These are phyloP conservation scores for Ophiostoma tasmaniense DNA, from an alignment of 2,329 filamentous ascomycete genomes.

Conservation along the genomic window DNA sequence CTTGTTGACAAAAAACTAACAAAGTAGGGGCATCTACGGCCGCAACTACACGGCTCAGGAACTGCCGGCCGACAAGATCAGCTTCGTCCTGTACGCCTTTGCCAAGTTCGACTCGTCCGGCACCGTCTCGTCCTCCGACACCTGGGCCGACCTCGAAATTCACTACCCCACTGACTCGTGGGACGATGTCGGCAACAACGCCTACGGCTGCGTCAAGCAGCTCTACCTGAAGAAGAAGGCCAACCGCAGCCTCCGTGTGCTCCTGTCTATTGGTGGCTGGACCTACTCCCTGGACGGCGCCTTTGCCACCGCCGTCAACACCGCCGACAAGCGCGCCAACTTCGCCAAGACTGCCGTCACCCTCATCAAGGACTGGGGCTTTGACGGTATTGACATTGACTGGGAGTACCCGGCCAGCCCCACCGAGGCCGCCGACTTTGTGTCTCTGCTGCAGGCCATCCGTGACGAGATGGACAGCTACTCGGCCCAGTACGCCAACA, in stretches of 20 bases:
- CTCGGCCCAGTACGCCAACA: slow-evolving; percentile 34
- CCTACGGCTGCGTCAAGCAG: slow-evolving; percentile 76
- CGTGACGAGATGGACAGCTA: slow-evolving; percentile 42
- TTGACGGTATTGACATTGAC: slow-evolving; percentile 32
- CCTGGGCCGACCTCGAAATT: slow-evolving; percentile 62
- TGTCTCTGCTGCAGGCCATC: slow-evolving; percentile 37
- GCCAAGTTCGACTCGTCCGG: slow-evolving; percentile 65
- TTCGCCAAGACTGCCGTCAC: slow-evolving; percentile 64
- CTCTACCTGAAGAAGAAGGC: slow-evolving; percentile 67
- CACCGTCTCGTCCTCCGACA: slow-evolving; percentile 63
- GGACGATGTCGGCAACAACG: slow-evolving; percentile 59
- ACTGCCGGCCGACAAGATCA: slow-evolving; percentile 60
- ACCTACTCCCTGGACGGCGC: slow-evolving; percentile 60
- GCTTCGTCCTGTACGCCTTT: slow-evolving; percentile 74
- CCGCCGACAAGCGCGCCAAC: slow-evolving; percentile 47
- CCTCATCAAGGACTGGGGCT: slow-evolving; percentile 64
- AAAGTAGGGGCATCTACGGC: slow-evolving; percentile 63
- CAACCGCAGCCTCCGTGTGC: slow-evolving; percentile 67
- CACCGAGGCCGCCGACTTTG: slow-evolving; percentile 36
- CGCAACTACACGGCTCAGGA: slow-evolving; percentile 64
- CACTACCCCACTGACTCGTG: slow-evolving; percentile 62
- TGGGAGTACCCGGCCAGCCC: slow-evolving; percentile 34
- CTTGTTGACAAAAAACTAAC: slow-evolving; percentile 27
- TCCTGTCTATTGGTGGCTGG: slow-evolving; percentile 80
- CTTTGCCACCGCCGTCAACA: slow-evolving; percentile 60